These are phyloP conservation scores for Nidularia sp. DNA, from an alignment of 768 basidiomycete species.

Conservation along the genomic window DNA sequence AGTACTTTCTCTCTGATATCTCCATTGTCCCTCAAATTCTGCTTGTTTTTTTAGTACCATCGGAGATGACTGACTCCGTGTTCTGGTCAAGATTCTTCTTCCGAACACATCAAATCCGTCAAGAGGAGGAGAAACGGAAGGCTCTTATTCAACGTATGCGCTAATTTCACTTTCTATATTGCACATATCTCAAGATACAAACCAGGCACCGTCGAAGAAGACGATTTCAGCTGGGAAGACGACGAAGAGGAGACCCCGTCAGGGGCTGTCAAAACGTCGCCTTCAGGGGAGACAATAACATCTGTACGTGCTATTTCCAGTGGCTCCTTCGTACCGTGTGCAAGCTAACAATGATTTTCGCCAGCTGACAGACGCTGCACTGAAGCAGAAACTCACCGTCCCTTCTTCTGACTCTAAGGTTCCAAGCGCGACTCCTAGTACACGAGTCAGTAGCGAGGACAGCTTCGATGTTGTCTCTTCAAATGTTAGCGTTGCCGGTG, in stretches of 20 bases:
- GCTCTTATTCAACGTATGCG: constrained; percentile 65
- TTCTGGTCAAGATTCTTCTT: constrained; percentile 95
- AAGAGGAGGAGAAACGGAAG: constrained; percentile 77
- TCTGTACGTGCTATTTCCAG: background rate
- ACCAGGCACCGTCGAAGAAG: constrained; percentile 71
- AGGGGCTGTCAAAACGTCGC: constrained; percentile 2
- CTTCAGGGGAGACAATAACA: constrained; percentile 4
- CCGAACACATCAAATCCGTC: constrained; percentile 74
- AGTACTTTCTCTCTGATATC: constrained; percentile 7
- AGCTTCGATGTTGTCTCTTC: constrained; percentile 68
- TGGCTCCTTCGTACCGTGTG: constrained; percentile 3
- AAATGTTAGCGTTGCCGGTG: constrained; percentile 41
- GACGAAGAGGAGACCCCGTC: constrained; percentile 1
- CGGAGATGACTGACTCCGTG: constrained; percentile 50
- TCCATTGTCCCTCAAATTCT: background rate
- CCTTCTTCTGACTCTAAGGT: constrained; percentile 24
- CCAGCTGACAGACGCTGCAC: constrained; percentile 7
- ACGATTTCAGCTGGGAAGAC: constrained; percentile 89
- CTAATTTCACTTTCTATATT: background rate
- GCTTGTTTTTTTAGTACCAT: constrained; percentile 51
- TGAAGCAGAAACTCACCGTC: constrained; percentile 13
- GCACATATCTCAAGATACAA: background rate
- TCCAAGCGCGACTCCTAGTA: constrained; percentile 29
- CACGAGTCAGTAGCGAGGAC: constrained; percentile 58
- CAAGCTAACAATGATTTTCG: background rate